A percentile compares a stretch with the other conserved stretches of the same genome.
Conservation (phyloP, 2,329 filamentous ascomycete species). For the Arthrobotrys pseudoclavata region DNA sequence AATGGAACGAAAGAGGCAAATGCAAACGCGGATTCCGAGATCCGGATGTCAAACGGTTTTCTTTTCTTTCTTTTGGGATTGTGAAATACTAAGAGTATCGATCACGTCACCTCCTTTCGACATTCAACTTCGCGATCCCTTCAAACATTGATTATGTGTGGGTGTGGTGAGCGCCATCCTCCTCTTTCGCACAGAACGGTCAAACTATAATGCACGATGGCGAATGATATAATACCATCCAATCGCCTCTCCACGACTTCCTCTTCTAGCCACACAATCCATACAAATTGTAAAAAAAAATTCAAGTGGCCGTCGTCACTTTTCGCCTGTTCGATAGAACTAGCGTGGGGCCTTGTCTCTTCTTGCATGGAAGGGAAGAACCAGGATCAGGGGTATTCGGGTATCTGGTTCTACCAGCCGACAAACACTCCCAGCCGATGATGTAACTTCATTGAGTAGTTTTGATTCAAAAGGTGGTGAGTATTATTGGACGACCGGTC, state of each 20-base stretch:
- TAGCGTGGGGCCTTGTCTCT: constrained; percentile 16
- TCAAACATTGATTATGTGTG: not conserved
- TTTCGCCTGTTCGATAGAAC: not conserved
- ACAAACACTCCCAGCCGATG: constrained; percentile 18
- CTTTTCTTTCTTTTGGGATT: not conserved
- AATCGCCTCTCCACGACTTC: constrained; percentile 25
- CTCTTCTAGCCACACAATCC: not conserved
- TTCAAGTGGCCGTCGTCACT: constrained; percentile 33
- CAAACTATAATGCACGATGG: constrained; percentile 3
- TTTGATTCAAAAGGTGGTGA: not conserved
- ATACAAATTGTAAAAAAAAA: not conserved
- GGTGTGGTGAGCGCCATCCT: not conserved
- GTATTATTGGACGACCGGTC: constrained; percentile 7
- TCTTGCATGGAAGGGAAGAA: not conserved
- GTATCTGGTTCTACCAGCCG: constrained; percentile 36
- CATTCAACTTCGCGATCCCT: too few species aligned
- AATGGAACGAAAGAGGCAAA: not conserved
- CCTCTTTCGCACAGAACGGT: too few species aligned
- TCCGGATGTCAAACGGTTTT: constrained; percentile 1
- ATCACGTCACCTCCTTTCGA: not conserved
- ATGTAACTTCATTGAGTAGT: constrained; percentile 38
- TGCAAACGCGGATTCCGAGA: not conserved
- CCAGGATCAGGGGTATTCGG: constrained; percentile 53
- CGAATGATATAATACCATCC: constrained; percentile 13
- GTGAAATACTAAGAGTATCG: not conserved